Evolutionary conservation across 2,329 filamentous ascomycete genomes (phyloP).

Genomic region (Cordyceps militaris): DNA sequence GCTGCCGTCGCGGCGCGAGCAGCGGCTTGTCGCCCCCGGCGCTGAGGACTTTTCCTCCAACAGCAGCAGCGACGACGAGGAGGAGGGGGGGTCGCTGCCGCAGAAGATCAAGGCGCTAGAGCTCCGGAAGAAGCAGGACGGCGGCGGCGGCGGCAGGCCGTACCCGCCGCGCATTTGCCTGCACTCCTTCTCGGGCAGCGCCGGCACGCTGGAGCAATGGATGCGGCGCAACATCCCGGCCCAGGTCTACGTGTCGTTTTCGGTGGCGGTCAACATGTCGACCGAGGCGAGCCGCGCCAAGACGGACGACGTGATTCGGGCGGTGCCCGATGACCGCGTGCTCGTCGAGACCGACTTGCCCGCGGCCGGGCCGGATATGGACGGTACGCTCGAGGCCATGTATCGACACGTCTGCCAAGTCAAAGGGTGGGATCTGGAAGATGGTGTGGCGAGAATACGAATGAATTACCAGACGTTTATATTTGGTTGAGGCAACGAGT

Average conservation of each 20-base stretch:
- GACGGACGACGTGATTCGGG: slow-evolving; percentile 59
- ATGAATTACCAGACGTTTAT: slow-evolving; percentile 74
- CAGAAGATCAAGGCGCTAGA: slow-evolving; percentile 15
- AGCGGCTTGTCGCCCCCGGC: slow-evolving; percentile 39
- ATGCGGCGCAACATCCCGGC: slow-evolving; percentile 64
- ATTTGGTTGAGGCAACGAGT: slow-evolving; percentile 43
- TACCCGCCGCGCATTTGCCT: slow-evolving; percentile 87
- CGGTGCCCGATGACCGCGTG: slow-evolving; percentile 69
- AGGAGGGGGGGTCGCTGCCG: slow-evolving; percentile 18
- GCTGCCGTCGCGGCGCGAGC: slow-evolving; percentile 52
- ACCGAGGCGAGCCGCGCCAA: slow-evolving; percentile 37
- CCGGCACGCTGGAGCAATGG: slow-evolving; percentile 72
- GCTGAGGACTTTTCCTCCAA: slow-evolving; percentile 40
- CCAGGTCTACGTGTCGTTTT: slow-evolving; percentile 83
- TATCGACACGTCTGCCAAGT: slow-evolving; percentile 68
- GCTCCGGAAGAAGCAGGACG: background rate
- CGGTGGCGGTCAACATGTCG: slow-evolving; percentile 70
- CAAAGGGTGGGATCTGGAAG: slow-evolving; percentile 68
- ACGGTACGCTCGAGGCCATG: slow-evolving; percentile 66
- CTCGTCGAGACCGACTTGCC: slow-evolving; percentile 90
- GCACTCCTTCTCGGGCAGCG: slow-evolving; percentile 82
- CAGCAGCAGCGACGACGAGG: slow-evolving; percentile 31
- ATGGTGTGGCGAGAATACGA: slow-evolving; percentile 61
- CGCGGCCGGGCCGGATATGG: slow-evolving; percentile 73
- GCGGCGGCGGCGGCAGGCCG: slow-evolving; percentile 36